A percentile compares a stretch with the other conserved stretches of the same genome.
These are phyloP conservation scores for Capsicum rhomboideum DNA, from an alignment of 257 asterid species.

Conservation along the genomic window DNA sequence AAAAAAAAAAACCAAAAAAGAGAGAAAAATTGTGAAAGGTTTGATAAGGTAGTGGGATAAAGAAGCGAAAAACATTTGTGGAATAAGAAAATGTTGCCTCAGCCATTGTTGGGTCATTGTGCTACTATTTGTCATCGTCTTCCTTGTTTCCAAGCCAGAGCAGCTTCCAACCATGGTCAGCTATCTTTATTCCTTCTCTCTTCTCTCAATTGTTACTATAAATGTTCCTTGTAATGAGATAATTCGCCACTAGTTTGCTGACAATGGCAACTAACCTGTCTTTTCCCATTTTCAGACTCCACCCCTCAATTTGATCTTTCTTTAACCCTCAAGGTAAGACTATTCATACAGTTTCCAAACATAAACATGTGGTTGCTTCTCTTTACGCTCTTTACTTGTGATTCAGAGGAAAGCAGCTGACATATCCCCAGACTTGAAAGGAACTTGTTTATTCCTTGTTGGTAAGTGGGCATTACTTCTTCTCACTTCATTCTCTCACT, in stretches of 20 bases:
- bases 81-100: not conserved
- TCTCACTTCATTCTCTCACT: not conserved
- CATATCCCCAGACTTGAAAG: constrained; percentile 61
- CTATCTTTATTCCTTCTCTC: not conserved
- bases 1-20: too few species aligned
- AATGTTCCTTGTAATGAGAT: too few species aligned
- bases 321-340: constrained; percentile 53
- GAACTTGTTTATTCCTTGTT: constrained; percentile 75
- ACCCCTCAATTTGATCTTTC: constrained; percentile 27
- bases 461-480: constrained; percentile 66
- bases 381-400: constrained; percentile 11
- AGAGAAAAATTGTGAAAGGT: too few species aligned
- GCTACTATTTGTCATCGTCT: too few species aligned
- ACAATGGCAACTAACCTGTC: too few species aligned
- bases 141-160: not conserved
- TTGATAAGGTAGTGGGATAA: too few species aligned
- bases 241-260: too few species aligned
- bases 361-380: not conserved
- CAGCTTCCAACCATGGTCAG: not conserved
- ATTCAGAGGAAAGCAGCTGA: constrained; percentile 66
- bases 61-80: too few species aligned
- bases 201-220: too few species aligned
- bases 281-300: constrained; percentile 4
- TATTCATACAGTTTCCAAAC: too few species aligned
- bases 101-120: too few species aligned